Evolutionary conservation across 768 basidiomycete genomes (phyloP), one percentile per base, ranked within the genome.

Genomic region (Gymnopilus junonius): DNA sequence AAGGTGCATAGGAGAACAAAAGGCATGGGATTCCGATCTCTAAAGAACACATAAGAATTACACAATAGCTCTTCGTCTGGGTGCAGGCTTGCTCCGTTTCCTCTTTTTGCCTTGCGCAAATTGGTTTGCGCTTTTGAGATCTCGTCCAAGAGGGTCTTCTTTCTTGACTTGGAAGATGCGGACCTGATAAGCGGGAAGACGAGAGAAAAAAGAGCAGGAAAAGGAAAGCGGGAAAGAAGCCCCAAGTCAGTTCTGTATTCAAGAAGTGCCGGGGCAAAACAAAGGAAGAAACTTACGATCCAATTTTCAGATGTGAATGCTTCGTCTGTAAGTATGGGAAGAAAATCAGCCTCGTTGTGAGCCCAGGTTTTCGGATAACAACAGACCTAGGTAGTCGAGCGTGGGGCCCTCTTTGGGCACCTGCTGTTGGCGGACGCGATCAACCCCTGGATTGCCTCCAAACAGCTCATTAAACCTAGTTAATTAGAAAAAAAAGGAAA

Each of bases 281-380:
- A 7, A 35, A 29, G 35, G 7, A 27, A 42, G 40, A 85, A 42
- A 82, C 88, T 76, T 71, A 95, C 97, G 67, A 99, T 97, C 97
- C 97, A 99, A 77, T 99, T 99, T 81, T 99, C 97, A 7, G 95
- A 94, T 1, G 97, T 99, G 82, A 96, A 99, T 8, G 97, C 97
- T 77, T 99, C 97, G 65, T 99, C 94, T 94, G 54, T 27, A 31
- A 51, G 54, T 55, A 65, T n/a, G 67, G 58, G 43, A 39, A 40
- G 54, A 48, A 59, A 56, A 54, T 32, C 46, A 55, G 48, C 17
- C 34, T 59, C 42, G 57, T 62, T 65, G 48, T 51, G 48, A 51
- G 48, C 55, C 59, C 58, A 32, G 50, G 40, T 58, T 51, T 17
- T 45, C 35, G 21, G 40, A 55, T 48, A 42, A 37, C 11, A 3